Evolutionary conservation across 176 grass and related monocot genomes (phyloP).

Genomic region (Oryza meridionalis): DNA sequence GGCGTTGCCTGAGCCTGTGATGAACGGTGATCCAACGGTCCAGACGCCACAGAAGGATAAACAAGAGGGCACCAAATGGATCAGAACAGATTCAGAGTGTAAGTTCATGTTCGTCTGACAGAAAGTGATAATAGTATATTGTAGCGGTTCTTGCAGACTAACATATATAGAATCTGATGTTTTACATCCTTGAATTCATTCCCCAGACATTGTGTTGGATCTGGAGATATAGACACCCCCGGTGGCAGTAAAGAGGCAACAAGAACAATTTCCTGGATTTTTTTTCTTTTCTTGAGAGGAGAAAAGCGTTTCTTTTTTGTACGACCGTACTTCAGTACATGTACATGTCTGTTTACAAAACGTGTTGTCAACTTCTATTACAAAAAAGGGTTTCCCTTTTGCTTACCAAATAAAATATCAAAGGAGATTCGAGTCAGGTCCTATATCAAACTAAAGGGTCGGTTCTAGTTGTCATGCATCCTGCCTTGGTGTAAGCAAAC

Average conservation of each 20-base stretch:
- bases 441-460: neutral
- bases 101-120: constrained; percentile 44
- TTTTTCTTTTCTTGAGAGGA: neutral
- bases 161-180: neutral
- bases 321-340: neutral
- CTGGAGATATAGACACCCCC: constrained; percentile 56
- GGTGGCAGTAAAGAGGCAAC: constrained; percentile 3
- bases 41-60: constrained; percentile 27
- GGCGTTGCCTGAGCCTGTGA: constrained; percentile 5
- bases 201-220: constrained; percentile 64
- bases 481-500: constrained; percentile 12
- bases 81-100: constrained; percentile 93
- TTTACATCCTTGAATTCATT: neutral
- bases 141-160: neutral
- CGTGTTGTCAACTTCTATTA: neutral
- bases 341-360: neutral
- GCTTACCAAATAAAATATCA: neutral
- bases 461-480: constrained; percentile 4
- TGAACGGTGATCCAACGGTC: constrained; percentile 16
- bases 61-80: constrained; percentile 62
- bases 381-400: neutral
- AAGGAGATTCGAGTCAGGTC: neutral
- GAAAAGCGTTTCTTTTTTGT: neutral
- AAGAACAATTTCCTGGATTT: neutral
- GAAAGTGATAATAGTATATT: neutral